Percentiles rank a stretch among this genome's conserved stretches.
These are phyloP conservation scores for Xylaria nigripes DNA, from an alignment of 495 filamentous ascomycete species.

Conservation along the genomic window DNA sequence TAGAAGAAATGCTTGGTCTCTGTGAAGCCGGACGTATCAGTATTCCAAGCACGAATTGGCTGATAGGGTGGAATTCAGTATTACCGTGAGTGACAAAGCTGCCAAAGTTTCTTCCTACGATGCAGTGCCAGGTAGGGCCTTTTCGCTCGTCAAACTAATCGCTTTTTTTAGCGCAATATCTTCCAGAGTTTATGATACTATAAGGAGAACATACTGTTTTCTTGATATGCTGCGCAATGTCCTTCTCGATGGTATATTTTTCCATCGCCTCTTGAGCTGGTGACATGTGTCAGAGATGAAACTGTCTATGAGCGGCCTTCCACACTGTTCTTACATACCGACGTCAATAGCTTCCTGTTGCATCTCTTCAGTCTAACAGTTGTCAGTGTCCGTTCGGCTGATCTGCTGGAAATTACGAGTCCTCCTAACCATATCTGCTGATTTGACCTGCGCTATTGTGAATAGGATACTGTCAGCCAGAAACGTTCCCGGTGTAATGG, in stretches of 20 bases:
- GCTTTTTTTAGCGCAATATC: constrained; percentile 8
- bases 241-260: constrained; percentile 93
- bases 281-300: neutral
- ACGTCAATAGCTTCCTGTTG: constrained; percentile 88
- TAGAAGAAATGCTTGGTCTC: constrained; percentile 99
- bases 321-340: constrained; percentile 53
- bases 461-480: constrained; percentile 11
- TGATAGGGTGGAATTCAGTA: constrained; percentile 9
- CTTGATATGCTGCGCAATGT: constrained; percentile 97
- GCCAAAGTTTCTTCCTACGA: constrained; percentile 96
- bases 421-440: constrained; percentile 83
- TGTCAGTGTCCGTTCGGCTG: neutral
- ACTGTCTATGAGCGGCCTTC: neutral
- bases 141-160: constrained; percentile 78
- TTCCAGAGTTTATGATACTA: neutral
- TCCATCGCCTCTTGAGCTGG: constrained; percentile 88
- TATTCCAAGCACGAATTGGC: neutral
- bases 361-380: constrained; percentile 82
- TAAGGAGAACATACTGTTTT: constrained; percentile 57
- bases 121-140: constrained; percentile 96
- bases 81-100: constrained; percentile 97
- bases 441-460: constrained; percentile 79
- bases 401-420: neutral
- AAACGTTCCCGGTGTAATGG: neutral
- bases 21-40: constrained; percentile 31